Conservation (phyloP, 495 filamentous ascomycete species). For the Penicillium robsamsonii region DNA sequence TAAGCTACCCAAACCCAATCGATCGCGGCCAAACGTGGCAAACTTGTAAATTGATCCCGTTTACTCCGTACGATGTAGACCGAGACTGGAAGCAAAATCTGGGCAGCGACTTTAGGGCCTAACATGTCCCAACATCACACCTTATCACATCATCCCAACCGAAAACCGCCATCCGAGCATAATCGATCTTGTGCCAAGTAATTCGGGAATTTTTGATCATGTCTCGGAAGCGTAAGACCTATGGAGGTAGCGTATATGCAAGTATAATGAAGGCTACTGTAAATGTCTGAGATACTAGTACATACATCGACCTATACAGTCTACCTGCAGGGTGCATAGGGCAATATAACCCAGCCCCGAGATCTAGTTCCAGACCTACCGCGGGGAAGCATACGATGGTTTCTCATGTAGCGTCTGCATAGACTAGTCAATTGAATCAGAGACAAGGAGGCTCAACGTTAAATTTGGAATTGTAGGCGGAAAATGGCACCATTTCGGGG, state of each 20-base stretch:
- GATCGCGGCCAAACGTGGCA: background rate
- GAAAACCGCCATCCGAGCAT: background rate
- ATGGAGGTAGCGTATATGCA: background rate
- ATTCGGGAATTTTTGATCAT: background rate
- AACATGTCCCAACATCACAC: background rate
- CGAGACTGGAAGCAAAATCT: background rate
- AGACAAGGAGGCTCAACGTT: background rate
- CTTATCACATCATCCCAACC: background rate
- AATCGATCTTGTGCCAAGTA: background rate
- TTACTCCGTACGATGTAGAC: background rate
- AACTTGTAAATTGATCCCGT: background rate
- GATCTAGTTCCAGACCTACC: background rate
- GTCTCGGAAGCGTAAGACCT: background rate
- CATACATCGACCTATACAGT: background rate
- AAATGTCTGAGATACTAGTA: background rate
- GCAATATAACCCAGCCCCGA: background rate
- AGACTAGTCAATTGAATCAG: background rate
- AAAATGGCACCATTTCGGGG: background rate
- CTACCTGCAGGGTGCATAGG: background rate
- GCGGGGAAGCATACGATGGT: conserved; percentile 3
- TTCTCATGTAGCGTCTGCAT: background rate
- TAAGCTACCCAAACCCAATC: background rate
- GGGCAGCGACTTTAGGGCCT: background rate
- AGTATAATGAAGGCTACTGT: background rate
- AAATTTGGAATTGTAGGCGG: background rate